Base-by-base conservation (phyloP, 1,139 yeast species). In the Yamadazyma kanchanaburiensis region DNA sequence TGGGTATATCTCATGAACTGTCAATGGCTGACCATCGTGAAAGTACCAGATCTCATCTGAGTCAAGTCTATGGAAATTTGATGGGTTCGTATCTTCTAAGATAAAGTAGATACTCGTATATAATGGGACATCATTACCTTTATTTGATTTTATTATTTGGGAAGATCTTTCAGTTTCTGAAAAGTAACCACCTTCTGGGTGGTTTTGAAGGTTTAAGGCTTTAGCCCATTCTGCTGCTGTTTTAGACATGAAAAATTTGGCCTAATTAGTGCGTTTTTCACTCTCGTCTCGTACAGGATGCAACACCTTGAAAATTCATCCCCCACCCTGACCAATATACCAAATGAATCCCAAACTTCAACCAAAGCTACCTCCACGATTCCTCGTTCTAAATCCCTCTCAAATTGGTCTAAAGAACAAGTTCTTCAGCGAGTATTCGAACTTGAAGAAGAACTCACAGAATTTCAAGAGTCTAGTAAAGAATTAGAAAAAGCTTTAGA, bases 401-500 rank as follows among this genome's bases (percentile, higher is more conserved):
- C n/a, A n/a, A n/a, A n/a, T n/a, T 31, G 58, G 27, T 33, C 55
- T 4, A 51, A 49, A 31, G 60, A 53, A 3, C 60, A 60, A 18
- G 45, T 60, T 7, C 43, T 57, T 16, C 49, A 48, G 25, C 49
- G 58, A 31, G 53, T 63, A 18, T 29, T 60, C 1, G 69, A 62
- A 27, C 51, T 65, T 6, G 73, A 67, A 38, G 42, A 46, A 10
- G 69, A 61, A 26, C 42, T 66, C 12, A 36, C 43, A 12, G 73
- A 66, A 37, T 66, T 66, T 38, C 73, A 67, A 37, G 70, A 63
- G 27, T 60, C 69, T 3, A 60, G 68, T 33, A 61, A 55, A 35
- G 73, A 66, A 28, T 49, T 68, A 25, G 74, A 68, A 38, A 62
- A 50, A 33, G 72, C 70, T 1, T 49, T 68, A 24, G 74, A 68